Base-by-base conservation (phyloP, 2,329 filamentous ascomycete genomes). In the Fusarium brevicatenulatum region DNA sequence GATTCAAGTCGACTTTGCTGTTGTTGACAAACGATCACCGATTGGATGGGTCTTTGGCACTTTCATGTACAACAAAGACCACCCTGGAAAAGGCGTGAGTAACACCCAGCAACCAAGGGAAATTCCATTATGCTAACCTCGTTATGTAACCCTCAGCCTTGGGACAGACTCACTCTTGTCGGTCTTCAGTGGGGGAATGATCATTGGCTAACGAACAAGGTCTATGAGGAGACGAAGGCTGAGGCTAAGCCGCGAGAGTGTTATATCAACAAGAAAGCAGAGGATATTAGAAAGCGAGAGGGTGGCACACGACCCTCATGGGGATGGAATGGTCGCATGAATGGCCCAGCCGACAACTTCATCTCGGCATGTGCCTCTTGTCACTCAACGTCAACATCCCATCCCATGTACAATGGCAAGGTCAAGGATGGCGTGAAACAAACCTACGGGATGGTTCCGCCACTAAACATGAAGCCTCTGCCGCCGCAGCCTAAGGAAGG, bases 331-430 rank as follows among this genome's bases (percentile, higher is more conserved):
- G 49, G 49, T 1, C 39, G 58, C 15, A 61, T 56, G 49, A 61
- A 61, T 23, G 49, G 49, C 1, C 58, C 58, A 15, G 49, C 58
- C 1, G 58, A 56, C 16, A 61, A 55, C 16, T 61, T 43, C 4
- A 56, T 61, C 16, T 61, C 39, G n/a, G 58, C 58, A 19, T 61
- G 58, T 18, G 49, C 58, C 9, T 61, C 58, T 15, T 61, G 49
- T 19, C 58, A 61, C 18, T 55, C 58, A 43, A 56, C 49, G n/a
- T 40, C 58, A 1, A 19, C 49, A 7, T 34, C 37, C 7, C 37
- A 61, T 37, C 30, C 49, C 3, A 36, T 56, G 30, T 28, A 55
- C 3, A 56, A 56, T 5, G 54, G 54, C 30, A 47, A 49, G 8
- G 40, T 47, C 7, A 25, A 36, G n/a, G 4, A 57, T 23, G 54